Evolutionary conservation across 23 red algal genomes (phyloP).

Genomic region (Gracilaria domingensis): DNA sequence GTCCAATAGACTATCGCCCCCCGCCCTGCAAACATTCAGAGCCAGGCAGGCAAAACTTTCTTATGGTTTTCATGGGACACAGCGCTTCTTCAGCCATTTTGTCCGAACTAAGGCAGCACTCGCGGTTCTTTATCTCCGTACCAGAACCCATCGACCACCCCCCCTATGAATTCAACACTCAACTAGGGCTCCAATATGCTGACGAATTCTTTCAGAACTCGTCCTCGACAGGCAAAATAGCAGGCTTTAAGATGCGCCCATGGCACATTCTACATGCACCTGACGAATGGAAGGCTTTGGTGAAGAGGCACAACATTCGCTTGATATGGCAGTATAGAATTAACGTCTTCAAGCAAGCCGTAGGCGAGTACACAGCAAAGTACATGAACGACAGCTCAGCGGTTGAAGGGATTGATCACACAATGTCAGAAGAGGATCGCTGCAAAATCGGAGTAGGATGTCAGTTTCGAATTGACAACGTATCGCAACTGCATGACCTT

Average conservation of each 20-base stretch:
- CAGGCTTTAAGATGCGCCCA: slow-evolving; percentile 70
- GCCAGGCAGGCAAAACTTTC: slow-evolving; percentile 40
- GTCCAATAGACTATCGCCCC: background rate
- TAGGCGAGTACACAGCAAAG: slow-evolving; percentile 49
- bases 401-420: slow-evolving; percentile 51
- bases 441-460: slow-evolving; percentile 60
- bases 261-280: slow-evolving; percentile 49
- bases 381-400: slow-evolving; percentile 61
- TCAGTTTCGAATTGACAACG: slow-evolving; percentile 50
- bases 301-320: slow-evolving; percentile 29
- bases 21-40: slow-evolving; percentile 13
- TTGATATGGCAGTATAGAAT: slow-evolving; percentile 63
- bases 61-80: slow-evolving; percentile 77
- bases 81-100: slow-evolving; percentile 71
- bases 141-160: slow-evolving; percentile 63
- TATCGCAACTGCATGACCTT: slow-evolving; percentile 43
- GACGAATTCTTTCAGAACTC: slow-evolving; percentile 39
- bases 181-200: slow-evolving; percentile 27
- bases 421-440: slow-evolving; percentile 24
- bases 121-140: slow-evolving; percentile 36
- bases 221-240: slow-evolving; percentile 15
- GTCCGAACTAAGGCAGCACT: slow-evolving; percentile 62
- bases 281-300: slow-evolving; percentile 42
- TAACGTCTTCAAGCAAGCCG: slow-evolving; percentile 67
- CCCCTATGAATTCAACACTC: slow-evolving; percentile 33